These are phyloP conservation scores for Saccharum officinarum DNA, from an alignment of 176 grass and related monocot genomes.

Conservation along the genomic window DNA sequence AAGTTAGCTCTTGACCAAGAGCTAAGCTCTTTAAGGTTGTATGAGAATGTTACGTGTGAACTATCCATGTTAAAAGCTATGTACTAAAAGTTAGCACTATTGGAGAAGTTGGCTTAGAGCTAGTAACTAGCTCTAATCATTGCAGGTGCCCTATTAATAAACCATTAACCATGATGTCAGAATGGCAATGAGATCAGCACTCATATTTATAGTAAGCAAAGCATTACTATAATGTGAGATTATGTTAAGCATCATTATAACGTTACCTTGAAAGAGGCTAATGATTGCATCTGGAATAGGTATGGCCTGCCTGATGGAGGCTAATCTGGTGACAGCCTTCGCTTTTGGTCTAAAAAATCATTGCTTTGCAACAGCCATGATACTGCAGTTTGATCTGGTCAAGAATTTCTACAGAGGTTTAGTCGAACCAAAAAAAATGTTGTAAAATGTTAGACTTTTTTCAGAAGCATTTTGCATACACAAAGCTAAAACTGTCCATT, in stretches of 20 bases:
- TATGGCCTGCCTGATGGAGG: not conserved
- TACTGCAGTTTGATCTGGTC: not conserved
- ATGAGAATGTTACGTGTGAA: no score
- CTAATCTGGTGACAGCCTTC: not conserved
- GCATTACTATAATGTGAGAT: not conserved
- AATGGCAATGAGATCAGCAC: conserved; percentile 10
- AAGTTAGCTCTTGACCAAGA: no score
- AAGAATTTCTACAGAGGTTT: not conserved
- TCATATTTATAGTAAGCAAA: conserved; percentile 19
- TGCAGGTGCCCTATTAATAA: not conserved
- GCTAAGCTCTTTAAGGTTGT: no score
- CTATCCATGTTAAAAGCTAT: no score
- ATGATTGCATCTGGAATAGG: not conserved
- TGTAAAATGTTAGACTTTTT: not conserved
- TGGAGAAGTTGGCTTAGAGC: no score
- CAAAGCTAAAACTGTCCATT: not conserved
- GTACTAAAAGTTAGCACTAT: no score
- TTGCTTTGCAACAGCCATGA: not conserved
- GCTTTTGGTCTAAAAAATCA: not conserved
- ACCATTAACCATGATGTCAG: conserved; percentile 33
- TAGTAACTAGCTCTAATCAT: no score
- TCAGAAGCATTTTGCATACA: not conserved
- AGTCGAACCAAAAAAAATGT: not conserved
- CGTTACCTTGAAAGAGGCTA: conserved; percentile 3
- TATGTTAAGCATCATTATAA: not conserved